Base-by-base conservation (phyloP, 1,284 basidiomycete genomes). In the Xerocomus amazonicus region DNA sequence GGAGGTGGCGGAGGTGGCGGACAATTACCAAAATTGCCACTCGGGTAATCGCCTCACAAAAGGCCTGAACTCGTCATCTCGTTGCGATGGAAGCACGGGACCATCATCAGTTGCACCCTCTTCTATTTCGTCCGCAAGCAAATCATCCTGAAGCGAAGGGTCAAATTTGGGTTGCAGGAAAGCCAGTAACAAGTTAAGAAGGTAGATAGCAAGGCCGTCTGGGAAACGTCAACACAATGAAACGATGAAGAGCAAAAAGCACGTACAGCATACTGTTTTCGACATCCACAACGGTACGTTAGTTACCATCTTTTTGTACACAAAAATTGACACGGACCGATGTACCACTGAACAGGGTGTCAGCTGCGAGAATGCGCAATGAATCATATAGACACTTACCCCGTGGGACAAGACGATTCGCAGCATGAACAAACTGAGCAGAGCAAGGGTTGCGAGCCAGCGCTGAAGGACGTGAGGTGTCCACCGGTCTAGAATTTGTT, bases 111-210 rank as follows among this genome's bases (percentile, higher is more conserved):
- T 75, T 62, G 87, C 91, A 19, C 95, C 96, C 62, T 93, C 95
- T 65, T 98, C 96, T 16, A 97, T 89, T 63, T 98, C 94, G 63
- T 96, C 91, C 6, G 92, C 95, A 48, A 92, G 79, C 3, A 97
- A 75, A 70, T 99, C 97, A 39, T 90, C 90, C 58, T 96, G 90
- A 34, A 97, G 75, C 2, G 92, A 94, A 0, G 97, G 96, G 71
- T 99, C 97, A 69, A 99, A 99, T 68, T 87, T 91, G 35, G 93
- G 92, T 73, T 92, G 90, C 6, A 95, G 76, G 74, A 95, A 94
- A 7, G 89, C 90, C 54, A 93, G 76, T 35, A 94, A 81, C 46
- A 95, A 79, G 72, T 96, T 96, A 54, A 96, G 78, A 56, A 97
- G 83, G 73, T 96, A 97, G 62, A 97, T 97, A 35, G 90, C 91